Percentiles rank a stretch among this genome's conserved stretches.
Conservation (phyloP, 495 filamentous ascomycete species). For the Aspergillus ellipticus region DNA sequence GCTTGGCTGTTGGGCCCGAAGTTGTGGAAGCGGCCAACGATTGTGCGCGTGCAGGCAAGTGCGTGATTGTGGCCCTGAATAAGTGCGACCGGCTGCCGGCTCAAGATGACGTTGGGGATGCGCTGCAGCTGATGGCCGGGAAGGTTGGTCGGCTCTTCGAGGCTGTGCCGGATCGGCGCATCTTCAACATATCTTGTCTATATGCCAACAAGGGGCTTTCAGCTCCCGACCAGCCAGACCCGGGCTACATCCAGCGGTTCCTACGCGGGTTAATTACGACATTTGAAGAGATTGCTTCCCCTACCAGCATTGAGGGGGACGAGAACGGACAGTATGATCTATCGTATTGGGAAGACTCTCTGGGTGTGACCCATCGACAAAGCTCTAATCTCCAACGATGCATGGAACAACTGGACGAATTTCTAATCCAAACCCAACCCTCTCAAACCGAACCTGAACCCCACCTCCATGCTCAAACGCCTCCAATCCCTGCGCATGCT, state of each 20-base stretch:
- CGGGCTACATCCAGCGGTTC: slow-evolving; percentile 66
- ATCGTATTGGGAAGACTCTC: slow-evolving; percentile 73
- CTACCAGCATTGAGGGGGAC: slow-evolving; percentile 38
- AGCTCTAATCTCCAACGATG: slow-evolving; percentile 74
- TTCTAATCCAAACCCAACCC: slow-evolving; percentile 45
- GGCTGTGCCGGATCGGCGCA: slow-evolving; percentile 34
- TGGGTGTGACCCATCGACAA: slow-evolving; percentile 89
- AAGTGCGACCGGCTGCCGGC: slow-evolving; percentile 64
- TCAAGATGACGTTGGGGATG: background rate
- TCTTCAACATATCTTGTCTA: slow-evolving; percentile 71
- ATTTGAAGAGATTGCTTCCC: slow-evolving; percentile 71
- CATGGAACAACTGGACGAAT: slow-evolving; percentile 62
- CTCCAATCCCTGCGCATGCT: slow-evolving; percentile 2
- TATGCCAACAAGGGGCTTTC: slow-evolving; percentile 23
- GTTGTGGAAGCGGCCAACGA: slow-evolving; percentile 55
- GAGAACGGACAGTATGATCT: slow-evolving; percentile 37
- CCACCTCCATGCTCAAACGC: background rate
- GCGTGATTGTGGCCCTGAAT: slow-evolving; percentile 72
- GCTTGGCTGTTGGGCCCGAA: slow-evolving; percentile 51
- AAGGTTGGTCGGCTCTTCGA: slow-evolving; percentile 31
- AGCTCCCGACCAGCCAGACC: slow-evolving; percentile 32
- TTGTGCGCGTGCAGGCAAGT: slow-evolving; percentile 51
- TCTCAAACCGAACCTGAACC: slow-evolving; percentile 18
- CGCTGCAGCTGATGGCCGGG: slow-evolving; percentile 17
- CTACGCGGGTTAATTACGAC: slow-evolving; percentile 60